Conservation (phyloP, 495 filamentous ascomycete genomes). For the Aspergillus bertholletiae region DNA sequence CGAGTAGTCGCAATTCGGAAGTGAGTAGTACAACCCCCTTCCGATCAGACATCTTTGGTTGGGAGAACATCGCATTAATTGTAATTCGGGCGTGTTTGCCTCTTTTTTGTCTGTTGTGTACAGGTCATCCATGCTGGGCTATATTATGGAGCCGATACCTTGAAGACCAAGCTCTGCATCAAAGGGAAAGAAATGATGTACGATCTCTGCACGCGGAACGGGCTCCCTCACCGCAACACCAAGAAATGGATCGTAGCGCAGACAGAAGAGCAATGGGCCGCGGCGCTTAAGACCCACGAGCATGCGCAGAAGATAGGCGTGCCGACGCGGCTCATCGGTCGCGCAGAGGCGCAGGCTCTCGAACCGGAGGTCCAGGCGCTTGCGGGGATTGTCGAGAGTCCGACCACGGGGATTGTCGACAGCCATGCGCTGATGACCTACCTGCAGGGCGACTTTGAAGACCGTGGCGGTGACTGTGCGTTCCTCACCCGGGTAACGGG, state of each 20-base stretch:
- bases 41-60: no score
- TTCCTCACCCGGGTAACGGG: slow-evolving; percentile 58
- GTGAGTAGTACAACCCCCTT: slow-evolving; percentile 30
- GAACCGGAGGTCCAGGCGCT: slow-evolving; percentile 73
- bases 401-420: slow-evolving; percentile 87
- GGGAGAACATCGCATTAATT: no score
- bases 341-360: slow-evolving; percentile 52
- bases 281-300: slow-evolving; percentile 60
- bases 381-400: slow-evolving; percentile 74
- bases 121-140: slow-evolving; percentile 94
- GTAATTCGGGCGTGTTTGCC: no score
- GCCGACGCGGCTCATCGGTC: slow-evolving; percentile 66
- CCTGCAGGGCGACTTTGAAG: slow-evolving; percentile 72
- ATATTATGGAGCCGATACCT: slow-evolving; percentile 74
- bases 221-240: slow-evolving; percentile 67
- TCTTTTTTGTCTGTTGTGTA: background rate
- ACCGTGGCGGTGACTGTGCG: slow-evolving; percentile 70
- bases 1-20: slow-evolving; percentile 90
- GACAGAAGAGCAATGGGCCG: slow-evolving; percentile 60
- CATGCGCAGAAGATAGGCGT: slow-evolving; percentile 65
- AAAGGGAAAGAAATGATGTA: slow-evolving; percentile 74
- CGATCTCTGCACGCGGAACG: slow-evolving; percentile 61
- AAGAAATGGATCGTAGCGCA: slow-evolving; percentile 98
- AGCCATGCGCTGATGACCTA: slow-evolving; percentile 79
- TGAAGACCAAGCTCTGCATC: slow-evolving; percentile 86